phyloP scores from a whole-genome alignment of 2,329 filamentous ascomycete species.

The Curvularia sp. region DNA sequence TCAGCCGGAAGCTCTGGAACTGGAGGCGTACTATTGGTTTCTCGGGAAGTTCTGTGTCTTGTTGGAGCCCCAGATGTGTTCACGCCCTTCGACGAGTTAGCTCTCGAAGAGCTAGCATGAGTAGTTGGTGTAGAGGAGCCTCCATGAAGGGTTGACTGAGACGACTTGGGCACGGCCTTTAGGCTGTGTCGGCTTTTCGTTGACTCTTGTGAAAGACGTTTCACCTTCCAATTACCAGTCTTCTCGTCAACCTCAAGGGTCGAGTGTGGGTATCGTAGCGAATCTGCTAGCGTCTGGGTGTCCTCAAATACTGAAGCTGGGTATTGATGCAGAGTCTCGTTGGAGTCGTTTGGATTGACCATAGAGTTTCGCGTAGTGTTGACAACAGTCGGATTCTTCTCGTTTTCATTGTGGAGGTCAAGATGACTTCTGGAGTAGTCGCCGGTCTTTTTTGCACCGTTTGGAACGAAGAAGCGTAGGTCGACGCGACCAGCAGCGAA shows the following conservation, averaged over 20 bases:
- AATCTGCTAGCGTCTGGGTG: constrained; percentile 43
- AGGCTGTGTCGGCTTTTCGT: constrained; percentile 18
- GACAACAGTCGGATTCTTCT: constrained; percentile 30
- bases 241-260: constrained; percentile 43
- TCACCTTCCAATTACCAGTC: constrained; percentile 45
- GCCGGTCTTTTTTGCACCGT: constrained; percentile 65
- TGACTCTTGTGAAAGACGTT: constrained; percentile 32
- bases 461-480: constrained; percentile 75
- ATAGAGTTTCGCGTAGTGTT: constrained; percentile 10
- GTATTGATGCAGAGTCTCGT: constrained; percentile 40
- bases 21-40: constrained; percentile 30
- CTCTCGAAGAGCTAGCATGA: constrained; percentile 6
- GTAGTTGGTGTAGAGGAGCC: constrained; percentile 15
- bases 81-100: constrained; percentile 11
- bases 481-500: constrained; percentile 76
- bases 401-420: constrained; percentile 29
- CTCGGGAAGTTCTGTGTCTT: constrained; percentile 26
- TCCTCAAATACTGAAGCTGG: constrained; percentile 42
- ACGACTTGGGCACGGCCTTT: constrained; percentile 24
- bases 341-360: constrained; percentile 29
- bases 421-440: constrained; percentile 37
- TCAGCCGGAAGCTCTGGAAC: constrained; percentile 35
- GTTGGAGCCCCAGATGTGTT: constrained; percentile 21
- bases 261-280: constrained; percentile 40
- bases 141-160: constrained; percentile 19